A percentile compares a stretch with the other conserved stretches of the same genome.
Conservation (phyloP, 192 early-diverging fungal genomes). For the Linnemannia elongata region DNA sequence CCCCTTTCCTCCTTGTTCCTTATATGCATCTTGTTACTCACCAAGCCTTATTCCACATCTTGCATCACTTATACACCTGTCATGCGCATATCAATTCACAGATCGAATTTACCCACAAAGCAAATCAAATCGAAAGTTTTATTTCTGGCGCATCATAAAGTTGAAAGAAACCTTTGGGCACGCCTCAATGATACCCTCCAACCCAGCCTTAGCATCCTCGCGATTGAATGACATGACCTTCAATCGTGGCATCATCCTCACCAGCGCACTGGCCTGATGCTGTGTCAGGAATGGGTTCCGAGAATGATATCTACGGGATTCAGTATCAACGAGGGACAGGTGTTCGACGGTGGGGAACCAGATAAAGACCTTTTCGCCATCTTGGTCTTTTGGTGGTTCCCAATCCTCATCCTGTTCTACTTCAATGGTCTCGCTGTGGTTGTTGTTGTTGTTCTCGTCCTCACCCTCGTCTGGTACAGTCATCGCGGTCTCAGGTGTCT, state of each 20-base stretch:
- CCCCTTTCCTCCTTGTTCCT: no score
- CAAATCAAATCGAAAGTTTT: no score
- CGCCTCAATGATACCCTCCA: not conserved
- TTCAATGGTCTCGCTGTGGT: not conserved
- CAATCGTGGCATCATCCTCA: constrained; percentile 24
- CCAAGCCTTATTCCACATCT: no score
- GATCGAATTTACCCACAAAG: no score
- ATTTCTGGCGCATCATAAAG: not conserved
- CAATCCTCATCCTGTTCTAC: no score
- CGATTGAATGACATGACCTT: constrained; percentile 26
- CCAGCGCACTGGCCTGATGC: constrained; percentile 20
- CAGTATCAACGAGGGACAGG: constrained; percentile 9
- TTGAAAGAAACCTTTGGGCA: constrained; percentile 1
- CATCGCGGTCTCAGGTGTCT: not conserved
- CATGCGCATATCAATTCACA: no score
- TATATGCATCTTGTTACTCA: no score
- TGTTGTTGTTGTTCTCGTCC: not conserved
- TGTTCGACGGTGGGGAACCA: constrained; percentile 27
- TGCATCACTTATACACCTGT: no score
- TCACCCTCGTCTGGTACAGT: not conserved
- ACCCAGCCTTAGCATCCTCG: not conserved
- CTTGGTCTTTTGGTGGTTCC: not conserved
- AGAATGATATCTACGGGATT: not conserved
- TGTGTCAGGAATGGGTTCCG: not conserved
- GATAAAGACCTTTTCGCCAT: constrained; percentile 18